Evolutionary conservation across 768 basidiomycete species (phyloP).

Genomic region (Hygrophorus russula): DNA sequence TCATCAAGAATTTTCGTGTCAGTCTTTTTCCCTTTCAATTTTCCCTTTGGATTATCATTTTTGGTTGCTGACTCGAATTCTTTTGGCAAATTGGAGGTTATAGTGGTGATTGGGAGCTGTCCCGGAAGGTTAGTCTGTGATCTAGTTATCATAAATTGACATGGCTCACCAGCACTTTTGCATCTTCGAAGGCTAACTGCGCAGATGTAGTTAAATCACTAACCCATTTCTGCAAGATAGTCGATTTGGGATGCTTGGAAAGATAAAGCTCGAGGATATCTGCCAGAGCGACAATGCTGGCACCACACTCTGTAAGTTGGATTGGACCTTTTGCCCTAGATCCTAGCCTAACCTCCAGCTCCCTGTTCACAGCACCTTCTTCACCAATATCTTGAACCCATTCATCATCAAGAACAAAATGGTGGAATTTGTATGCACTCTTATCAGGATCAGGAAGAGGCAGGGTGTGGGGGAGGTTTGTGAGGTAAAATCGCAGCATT

Average conservation of each 20-base stretch:
- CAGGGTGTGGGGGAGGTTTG: too few relatives aligned
- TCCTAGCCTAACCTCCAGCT: too few relatives aligned
- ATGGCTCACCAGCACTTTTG: background rate
- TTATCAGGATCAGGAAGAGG: too few relatives aligned
- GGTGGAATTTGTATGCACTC: too few relatives aligned
- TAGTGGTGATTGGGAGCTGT: too few relatives aligned
- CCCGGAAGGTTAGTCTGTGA: too few relatives aligned
- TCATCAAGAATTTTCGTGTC: slow-evolving; percentile 2
- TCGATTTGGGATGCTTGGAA: slow-evolving; percentile 1
- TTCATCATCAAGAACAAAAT: too few relatives aligned
- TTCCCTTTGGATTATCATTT: background rate
- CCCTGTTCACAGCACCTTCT: slow-evolving; percentile 6
- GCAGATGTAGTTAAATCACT: slow-evolving; percentile 1
- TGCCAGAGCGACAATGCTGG: background rate
- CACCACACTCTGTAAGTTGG: too few relatives aligned
- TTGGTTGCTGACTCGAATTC: too few relatives aligned
- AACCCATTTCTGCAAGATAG: slow-evolving; percentile 5
- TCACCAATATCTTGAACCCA: slow-evolving; percentile 4
- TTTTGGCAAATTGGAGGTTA: too few relatives aligned
- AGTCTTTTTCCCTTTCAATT: slow-evolving; percentile 3
- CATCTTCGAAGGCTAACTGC: background rate
- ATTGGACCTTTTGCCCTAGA: too few relatives aligned
- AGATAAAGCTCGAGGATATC: slow-evolving; percentile 3
- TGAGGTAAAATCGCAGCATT: too few relatives aligned
- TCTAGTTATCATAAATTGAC: background rate